These are phyloP conservation scores for Thecaphora thlaspeos DNA, from an alignment of 1,284 basidiomycete species.

Conservation along the genomic window DNA sequence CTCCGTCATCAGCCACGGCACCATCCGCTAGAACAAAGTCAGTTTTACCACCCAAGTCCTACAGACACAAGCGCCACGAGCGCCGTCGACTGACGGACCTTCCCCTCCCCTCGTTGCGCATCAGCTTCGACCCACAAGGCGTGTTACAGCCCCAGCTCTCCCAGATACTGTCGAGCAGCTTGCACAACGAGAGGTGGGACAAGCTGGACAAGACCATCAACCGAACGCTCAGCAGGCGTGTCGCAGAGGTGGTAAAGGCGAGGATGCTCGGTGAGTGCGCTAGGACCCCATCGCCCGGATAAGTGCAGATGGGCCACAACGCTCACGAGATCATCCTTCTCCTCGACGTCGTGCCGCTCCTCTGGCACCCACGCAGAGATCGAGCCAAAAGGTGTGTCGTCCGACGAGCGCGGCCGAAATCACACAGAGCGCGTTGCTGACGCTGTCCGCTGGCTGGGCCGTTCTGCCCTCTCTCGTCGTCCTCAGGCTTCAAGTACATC, in stretches of 20 bases:
- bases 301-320: too few relatives aligned
- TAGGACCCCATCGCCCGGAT: background rate
- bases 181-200: slow-evolving; percentile 29
- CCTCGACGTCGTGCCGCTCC: background rate
- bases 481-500: slow-evolving; percentile 43
- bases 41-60: too few relatives aligned
- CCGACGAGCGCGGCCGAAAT: too few relatives aligned
- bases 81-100: background rate
- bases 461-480: too few relatives aligned
- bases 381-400: slow-evolving; percentile 25
- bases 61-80: too few relatives aligned
- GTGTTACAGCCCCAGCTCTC: slow-evolving; percentile 16
- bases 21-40: too few relatives aligned
- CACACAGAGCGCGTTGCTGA: too few relatives aligned
- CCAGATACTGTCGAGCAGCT: slow-evolving; percentile 7
- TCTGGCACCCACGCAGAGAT: slow-evolving; percentile 12
- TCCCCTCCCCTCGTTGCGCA: too few relatives aligned
- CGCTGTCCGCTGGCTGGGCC: too few relatives aligned
- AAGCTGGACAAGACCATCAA: slow-evolving; percentile 36
- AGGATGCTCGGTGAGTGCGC: slow-evolving; percentile 38
- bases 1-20: too few relatives aligned
- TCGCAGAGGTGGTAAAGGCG: slow-evolving; percentile 32
- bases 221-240: slow-evolving; percentile 19
- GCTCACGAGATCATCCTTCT: background rate
- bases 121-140: slow-evolving; percentile 31